phyloP scores from a whole-genome alignment of 2,329 filamentous ascomycete species.

The Alternaria arborescens region DNA sequence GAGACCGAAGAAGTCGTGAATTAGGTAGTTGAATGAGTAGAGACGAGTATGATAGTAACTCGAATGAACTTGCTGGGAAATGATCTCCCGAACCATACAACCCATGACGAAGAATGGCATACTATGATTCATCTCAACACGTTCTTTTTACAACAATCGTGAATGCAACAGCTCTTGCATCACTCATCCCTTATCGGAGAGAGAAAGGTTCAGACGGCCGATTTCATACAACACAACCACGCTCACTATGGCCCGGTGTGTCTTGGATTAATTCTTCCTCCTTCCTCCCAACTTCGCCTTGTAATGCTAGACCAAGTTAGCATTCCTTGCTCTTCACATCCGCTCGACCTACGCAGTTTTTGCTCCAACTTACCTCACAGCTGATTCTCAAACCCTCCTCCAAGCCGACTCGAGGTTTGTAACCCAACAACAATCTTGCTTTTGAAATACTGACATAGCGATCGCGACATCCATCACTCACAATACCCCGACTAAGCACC shows the following conservation, averaged over 20 bases:
- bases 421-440: conserved; percentile 62
- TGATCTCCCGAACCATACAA: not conserved
- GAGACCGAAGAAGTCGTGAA: conserved; percentile 81
- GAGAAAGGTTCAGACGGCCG: not conserved
- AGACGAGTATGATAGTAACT: not conserved
- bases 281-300: conserved; percentile 4
- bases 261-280: conserved; percentile 1
- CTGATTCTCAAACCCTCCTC: conserved; percentile 57
- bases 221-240: not conserved
- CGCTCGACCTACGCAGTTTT: not conserved
- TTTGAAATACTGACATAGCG: conserved; percentile 64
- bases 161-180: not conserved
- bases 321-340: not conserved
- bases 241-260: not conserved
- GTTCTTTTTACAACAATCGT: not conserved
- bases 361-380: conserved; percentile 35
- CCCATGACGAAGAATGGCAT: not conserved
- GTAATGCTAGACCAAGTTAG: conserved; percentile 9
- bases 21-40: conserved; percentile 19
- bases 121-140: not conserved
- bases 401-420: conserved; percentile 60
- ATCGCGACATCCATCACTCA: conserved; percentile 63
- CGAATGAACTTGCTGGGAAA: not conserved
- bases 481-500: conserved; percentile 62
- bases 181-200: not conserved